These are phyloP conservation scores for Metarhizium sp. DNA, from an alignment of 2,329 filamentous ascomycete genomes.

Conservation along the genomic window DNA sequence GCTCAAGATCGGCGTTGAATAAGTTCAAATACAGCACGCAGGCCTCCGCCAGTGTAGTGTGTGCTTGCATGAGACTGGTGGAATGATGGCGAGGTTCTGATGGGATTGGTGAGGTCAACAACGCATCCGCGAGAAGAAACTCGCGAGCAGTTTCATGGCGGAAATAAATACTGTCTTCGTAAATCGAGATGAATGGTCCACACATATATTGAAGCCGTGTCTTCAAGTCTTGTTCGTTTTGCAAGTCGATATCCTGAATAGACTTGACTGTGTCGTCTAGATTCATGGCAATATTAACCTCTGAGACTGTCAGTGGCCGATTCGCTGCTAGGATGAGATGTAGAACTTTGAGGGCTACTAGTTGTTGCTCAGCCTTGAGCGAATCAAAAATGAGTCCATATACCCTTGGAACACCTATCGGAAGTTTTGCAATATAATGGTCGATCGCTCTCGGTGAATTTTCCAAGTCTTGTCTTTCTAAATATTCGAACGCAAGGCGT, in stretches of 20 bases:
- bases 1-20: neutral
- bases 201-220: conserved; percentile 13
- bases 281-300: neutral
- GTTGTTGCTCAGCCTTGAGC: neutral
- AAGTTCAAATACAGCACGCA: neutral
- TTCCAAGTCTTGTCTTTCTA: conserved; percentile 14
- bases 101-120: conserved; percentile 1
- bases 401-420: neutral
- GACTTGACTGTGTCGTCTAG: neutral
- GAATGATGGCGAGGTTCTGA: neutral
- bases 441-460: conserved; percentile 12
- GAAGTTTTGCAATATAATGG: conserved; percentile 7
- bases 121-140: conserved; percentile 16
- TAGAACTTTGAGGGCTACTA: neutral
- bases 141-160: conserved; percentile 23
- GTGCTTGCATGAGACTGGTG: neutral
- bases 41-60: neutral
- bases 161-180: conserved; percentile 18
- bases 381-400: neutral
- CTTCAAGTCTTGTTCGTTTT: conserved; percentile 9
- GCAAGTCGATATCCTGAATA: neutral
- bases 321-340: neutral
- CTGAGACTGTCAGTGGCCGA: neutral
- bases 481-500: conserved; percentile 23
- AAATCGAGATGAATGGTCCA: conserved; percentile 19